Conservation (phyloP, 2,329 filamentous ascomycete genomes). For the Claviceps spartinae region DNA sequence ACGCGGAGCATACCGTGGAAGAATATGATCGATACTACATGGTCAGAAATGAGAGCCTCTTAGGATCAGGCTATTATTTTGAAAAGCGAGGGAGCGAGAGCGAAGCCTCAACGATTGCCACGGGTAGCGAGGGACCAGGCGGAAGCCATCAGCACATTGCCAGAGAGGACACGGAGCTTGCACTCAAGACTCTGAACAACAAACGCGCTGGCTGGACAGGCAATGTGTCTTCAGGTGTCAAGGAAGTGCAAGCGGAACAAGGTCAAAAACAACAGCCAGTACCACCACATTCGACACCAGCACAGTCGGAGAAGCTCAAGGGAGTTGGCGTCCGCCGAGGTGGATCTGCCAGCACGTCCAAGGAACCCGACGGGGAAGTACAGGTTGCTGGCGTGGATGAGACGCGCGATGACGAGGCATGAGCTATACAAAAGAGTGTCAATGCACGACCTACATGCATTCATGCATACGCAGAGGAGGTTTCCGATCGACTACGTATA, state of each 20-base stretch:
- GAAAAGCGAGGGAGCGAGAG: conserved; percentile 21
- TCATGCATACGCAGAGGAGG: too few species aligned
- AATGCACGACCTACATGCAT: too few species aligned
- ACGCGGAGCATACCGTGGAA: conserved; percentile 42
- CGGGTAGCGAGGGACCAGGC: background rate
- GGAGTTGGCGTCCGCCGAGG: conserved; percentile 13
- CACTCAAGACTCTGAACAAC: background rate
- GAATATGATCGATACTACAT: conserved; percentile 45
- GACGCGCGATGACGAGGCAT: background rate
- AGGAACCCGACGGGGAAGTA: background rate
- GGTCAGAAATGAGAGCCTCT: conserved; percentile 36
- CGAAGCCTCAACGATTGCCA: conserved; percentile 20
- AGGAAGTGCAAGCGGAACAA: background rate
- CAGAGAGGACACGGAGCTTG: conserved; percentile 10
- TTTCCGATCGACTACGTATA: background rate
- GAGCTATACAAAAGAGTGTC: background rate
- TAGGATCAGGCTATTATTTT: conserved; percentile 22
- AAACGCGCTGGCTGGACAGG: background rate
- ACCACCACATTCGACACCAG: conserved; percentile 4
- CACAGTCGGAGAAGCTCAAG: conserved; percentile 16
- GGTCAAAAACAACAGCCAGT: background rate
- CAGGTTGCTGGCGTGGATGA: conserved; percentile 1
- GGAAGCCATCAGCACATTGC: conserved; percentile 16
- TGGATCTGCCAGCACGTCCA: background rate
- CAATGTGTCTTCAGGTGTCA: background rate